phyloP scores from a whole-genome alignment of 1,284 basidiomycete genomes.

The Mrakiaceae sp. region DNA sequence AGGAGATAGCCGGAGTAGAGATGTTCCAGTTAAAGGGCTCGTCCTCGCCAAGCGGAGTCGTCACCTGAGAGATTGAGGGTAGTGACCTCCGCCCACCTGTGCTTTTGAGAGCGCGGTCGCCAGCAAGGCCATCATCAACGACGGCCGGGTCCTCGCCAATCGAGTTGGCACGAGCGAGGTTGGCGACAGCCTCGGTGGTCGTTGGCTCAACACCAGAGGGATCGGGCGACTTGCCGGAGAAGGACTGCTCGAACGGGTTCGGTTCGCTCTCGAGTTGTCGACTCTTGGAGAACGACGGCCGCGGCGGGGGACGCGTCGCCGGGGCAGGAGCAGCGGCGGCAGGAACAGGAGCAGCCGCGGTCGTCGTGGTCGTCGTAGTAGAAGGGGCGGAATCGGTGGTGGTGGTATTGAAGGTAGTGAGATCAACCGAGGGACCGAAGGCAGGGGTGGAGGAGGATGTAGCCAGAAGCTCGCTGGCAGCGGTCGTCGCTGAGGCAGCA shows the following conservation, averaged over 20 bases:
- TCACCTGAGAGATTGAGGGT: slow-evolving; percentile 74
- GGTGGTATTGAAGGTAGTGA: background rate
- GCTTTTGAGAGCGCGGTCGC: background rate
- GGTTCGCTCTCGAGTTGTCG: slow-evolving; percentile 54
- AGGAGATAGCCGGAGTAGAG: slow-evolving; percentile 29
- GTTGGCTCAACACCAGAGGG: too few species aligned
- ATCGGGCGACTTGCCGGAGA: slow-evolving; percentile 42
- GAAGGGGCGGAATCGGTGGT: background rate
- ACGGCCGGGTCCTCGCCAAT: background rate
- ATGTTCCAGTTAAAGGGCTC: slow-evolving; percentile 63
- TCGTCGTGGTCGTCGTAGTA: background rate
- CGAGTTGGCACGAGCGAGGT: background rate
- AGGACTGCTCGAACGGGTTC: slow-evolving; percentile 94
- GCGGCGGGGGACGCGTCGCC: background rate
- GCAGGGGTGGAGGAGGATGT: too few species aligned
- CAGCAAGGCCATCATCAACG: background rate
- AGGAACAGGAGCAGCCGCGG: background rate
- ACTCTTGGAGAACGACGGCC: slow-evolving; percentile 20
- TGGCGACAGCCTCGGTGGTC: background rate
- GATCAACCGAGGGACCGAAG: background rate
- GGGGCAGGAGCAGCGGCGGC: background rate
- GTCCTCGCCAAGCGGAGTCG: slow-evolving; percentile 59
- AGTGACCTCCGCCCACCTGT: slow-evolving; percentile 37
- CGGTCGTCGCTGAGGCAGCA: too few species aligned
- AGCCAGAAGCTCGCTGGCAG: too few species aligned